Percentiles rank a stretch among this genome's conserved stretches.
These are phyloP conservation scores for Colletotrichum sp. DNA, from an alignment of 2,329 filamentous ascomycete genomes.

Conservation along the genomic window DNA sequence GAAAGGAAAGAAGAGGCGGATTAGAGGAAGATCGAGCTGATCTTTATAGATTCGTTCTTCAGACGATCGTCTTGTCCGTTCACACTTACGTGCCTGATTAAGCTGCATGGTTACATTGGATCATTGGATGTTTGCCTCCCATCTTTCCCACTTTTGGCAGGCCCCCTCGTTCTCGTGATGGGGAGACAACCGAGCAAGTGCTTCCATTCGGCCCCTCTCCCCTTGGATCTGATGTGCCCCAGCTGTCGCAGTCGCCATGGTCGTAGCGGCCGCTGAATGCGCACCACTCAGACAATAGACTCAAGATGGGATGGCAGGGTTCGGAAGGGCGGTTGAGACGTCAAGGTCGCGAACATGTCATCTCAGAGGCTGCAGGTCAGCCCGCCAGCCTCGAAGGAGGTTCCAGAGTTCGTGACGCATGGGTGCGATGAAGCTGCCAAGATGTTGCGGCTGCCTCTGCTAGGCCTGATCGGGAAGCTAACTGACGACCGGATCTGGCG, in stretches of 20 bases:
- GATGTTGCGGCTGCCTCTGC: conserved; percentile 13
- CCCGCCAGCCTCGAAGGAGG: background rate
- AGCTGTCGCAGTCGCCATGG: background rate
- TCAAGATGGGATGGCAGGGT: conserved; percentile 11
- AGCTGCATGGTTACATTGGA: background rate
- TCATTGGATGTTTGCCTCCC: conserved; percentile 3
- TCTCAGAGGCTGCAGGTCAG: background rate
- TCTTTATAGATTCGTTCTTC: conserved; percentile 17
- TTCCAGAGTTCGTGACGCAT: conserved; percentile 1
- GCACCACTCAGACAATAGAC: background rate
- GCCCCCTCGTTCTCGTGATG: background rate
- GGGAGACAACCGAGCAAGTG: background rate
- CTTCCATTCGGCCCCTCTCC: background rate
- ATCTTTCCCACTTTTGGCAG: background rate
- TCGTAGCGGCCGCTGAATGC: background rate
- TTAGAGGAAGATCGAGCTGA: conserved; percentile 8
- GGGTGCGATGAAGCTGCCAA: conserved; percentile 21
- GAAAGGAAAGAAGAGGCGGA: background rate
- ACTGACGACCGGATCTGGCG: background rate
- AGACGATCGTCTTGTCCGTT: background rate
- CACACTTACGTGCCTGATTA: background rate
- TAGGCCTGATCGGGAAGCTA: background rate
- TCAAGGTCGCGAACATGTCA: background rate
- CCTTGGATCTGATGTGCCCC: background rate
- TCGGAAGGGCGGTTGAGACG: conserved; percentile 6